These are phyloP conservation scores for Podaxis pistillaris DNA, from an alignment of 768 basidiomycete species.

Conservation along the genomic window DNA sequence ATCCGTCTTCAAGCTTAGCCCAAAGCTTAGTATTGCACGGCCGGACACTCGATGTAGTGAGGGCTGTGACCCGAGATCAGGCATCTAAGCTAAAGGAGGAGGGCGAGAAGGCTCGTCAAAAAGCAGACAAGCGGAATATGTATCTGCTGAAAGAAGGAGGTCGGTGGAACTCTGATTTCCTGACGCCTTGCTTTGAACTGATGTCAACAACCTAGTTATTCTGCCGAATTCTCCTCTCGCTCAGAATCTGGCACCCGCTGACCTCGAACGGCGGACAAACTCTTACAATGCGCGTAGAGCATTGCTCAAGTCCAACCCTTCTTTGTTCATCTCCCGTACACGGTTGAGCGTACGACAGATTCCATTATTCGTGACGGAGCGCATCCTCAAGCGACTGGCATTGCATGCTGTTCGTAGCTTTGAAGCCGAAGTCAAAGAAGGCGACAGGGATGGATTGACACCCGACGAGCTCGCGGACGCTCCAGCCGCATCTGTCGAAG, in stretches of 20 bases:
- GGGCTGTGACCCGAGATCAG: constrained; percentile 87
- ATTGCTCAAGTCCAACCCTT: constrained; percentile 88
- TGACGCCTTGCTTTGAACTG: constrained; percentile 2
- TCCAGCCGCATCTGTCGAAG: constrained; percentile 17
- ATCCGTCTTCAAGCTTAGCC: constrained; percentile 85
- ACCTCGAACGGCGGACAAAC: constrained; percentile 80
- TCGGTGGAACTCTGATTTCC: constrained; percentile 31
- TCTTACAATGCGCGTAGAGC: constrained; percentile 85
- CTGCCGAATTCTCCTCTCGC: constrained; percentile 86
- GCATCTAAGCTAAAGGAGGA: constrained; percentile 88
- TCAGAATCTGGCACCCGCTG: constrained; percentile 61
- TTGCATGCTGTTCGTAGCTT: constrained; percentile 79
- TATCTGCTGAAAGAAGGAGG: constrained; percentile 97
- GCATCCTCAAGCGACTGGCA: constrained; percentile 84
- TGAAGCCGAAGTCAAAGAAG: constrained; percentile 70
- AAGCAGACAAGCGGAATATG: constrained; percentile 92
- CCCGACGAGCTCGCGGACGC: constrained; percentile 68
- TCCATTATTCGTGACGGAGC: constrained; percentile 87
- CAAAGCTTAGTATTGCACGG: constrained; percentile 87
- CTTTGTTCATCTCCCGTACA: constrained; percentile 90
- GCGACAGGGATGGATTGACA: constrained; percentile 56
- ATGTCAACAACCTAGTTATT: constrained; percentile 57
- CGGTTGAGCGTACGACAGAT: constrained; percentile 93
- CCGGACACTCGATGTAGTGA: constrained; percentile 85
- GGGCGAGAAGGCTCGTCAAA: constrained; percentile 79